A percentile compares a stretch with the other conserved stretches of the same genome.
Conservation (phyloP, 2,329 filamentous ascomycete species). For the Phoma herbarum region DNA sequence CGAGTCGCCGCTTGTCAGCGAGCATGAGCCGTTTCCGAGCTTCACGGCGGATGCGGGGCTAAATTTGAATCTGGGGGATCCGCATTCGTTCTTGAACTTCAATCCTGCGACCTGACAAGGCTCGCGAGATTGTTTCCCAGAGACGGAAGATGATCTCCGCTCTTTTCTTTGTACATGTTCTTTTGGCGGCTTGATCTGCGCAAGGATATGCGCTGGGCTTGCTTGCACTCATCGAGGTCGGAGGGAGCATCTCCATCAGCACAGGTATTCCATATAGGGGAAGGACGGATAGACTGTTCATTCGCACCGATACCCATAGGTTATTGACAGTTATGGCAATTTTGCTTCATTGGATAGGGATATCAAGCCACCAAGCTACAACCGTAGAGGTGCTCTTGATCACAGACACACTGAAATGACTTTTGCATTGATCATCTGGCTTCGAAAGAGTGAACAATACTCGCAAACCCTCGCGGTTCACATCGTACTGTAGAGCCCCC, state of each 20-base stretch:
- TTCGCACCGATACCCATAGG: conserved; percentile 8
- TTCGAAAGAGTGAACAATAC: neutral
- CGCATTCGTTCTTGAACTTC: conserved; percentile 24
- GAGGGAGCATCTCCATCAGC: neutral
- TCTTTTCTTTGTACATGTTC: conserved; percentile 9
- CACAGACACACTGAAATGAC: neutral
- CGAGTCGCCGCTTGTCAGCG: conserved; percentile 28
- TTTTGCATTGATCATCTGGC: neutral
- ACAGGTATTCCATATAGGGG: neutral
- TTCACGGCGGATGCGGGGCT: conserved; percentile 22
- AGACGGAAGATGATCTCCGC: neutral
- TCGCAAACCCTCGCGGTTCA: neutral
- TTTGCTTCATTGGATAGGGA: neutral
- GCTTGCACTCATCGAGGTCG: neutral
- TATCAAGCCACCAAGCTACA: neutral
- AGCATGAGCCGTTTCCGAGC: conserved; percentile 28
- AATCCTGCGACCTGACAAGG: conserved; percentile 5
- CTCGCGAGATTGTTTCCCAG: neutral
- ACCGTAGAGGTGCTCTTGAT: neutral
- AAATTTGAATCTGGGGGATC: conserved; percentile 23
- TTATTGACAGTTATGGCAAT: neutral
- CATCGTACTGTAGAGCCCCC: neutral
- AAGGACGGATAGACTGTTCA: neutral
- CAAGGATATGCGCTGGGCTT: neutral
- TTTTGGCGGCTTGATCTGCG: neutral